Conservation (phyloP, 176 grass and related monocot species). For the Puccinellia tenuiflora region DNA sequence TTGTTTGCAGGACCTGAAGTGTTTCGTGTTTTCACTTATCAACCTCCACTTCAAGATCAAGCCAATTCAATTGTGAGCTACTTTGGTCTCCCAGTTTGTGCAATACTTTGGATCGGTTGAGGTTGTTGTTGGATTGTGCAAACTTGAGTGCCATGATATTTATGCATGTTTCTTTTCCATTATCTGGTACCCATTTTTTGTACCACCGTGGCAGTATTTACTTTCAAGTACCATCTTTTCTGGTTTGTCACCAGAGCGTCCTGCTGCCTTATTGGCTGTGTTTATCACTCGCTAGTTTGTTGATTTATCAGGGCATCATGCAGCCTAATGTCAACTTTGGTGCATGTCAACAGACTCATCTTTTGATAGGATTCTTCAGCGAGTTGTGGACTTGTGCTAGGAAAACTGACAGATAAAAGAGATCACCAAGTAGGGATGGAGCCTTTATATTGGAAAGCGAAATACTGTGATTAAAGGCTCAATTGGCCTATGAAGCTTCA, state of each 20-base stretch:
- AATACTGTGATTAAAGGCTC: slow-evolving; percentile 21
- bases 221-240: background rate
- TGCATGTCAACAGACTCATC: background rate
- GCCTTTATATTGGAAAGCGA: slow-evolving; percentile 14
- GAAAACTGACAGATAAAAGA: background rate
- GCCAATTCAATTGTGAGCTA: slow-evolving; percentile 74
- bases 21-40: slow-evolving; percentile 90
- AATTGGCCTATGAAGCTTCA: background rate
- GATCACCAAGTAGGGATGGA: background rate
- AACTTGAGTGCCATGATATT: slow-evolving; percentile 8
- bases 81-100: background rate
- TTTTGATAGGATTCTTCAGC: background rate
- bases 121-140: slow-evolving; percentile 24
- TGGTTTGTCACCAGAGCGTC: too few species aligned
- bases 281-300: background rate
- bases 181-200: too few species aligned
- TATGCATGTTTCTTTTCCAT: slow-evolving; percentile 11
- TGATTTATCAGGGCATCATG: background rate
- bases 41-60: slow-evolving; percentile 97
- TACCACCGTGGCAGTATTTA: background rate
- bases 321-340: background rate
- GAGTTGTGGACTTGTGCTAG: background rate
- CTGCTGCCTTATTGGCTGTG: background rate
- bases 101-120: background rate
- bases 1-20: slow-evolving; percentile 82